Percentiles rank a stretch among this genome's conserved stretches.
Evolutionary conservation across 202 grass and related monocot genomes (phyloP).

Genomic region (Musa balbisiana): DNA sequence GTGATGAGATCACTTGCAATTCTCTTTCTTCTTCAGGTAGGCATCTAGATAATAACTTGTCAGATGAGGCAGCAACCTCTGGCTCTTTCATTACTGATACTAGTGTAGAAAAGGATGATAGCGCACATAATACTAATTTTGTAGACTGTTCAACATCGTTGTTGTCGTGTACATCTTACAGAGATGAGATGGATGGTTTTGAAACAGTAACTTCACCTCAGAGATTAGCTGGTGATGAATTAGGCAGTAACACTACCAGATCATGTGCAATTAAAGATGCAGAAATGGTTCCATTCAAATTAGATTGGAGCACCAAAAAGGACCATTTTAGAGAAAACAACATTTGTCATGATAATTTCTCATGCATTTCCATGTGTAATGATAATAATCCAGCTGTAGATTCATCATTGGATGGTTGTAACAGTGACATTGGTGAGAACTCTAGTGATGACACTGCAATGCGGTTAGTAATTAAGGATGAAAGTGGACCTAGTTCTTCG

Average conservation of each 20-base stretch:
- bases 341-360: neutral
- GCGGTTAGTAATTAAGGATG: conserved; percentile 26
- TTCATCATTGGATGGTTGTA: conserved; percentile 37
- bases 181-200: conserved; percentile 43
- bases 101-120: conserved; percentile 46
- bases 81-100: conserved; percentile 47
- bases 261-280: conserved; percentile 2
- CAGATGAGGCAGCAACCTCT: conserved; percentile 40
- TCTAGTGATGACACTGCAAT: conserved; percentile 24
- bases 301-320: conserved; percentile 12
- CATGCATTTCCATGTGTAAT: neutral
- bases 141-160: conserved; percentile 35
- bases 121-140: conserved; percentile 45
- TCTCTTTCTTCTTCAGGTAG: conserved; percentile 35
- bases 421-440: conserved; percentile 22
- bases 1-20: conserved; percentile 26
- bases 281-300: conserved; percentile 25
- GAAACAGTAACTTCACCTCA: conserved; percentile 27
- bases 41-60: conserved; percentile 33
- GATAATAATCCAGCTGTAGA: neutral
- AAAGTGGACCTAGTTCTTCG: conserved; percentile 26
- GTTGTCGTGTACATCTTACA: conserved; percentile 32
- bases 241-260: conserved; percentile 13
- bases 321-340: conserved; percentile 9
- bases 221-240: conserved; percentile 23